A percentile compares a stretch with the other conserved stretches of the same genome.
Conservation (phyloP, 306 rosid species). For the Vigna unguiculata region DNA sequence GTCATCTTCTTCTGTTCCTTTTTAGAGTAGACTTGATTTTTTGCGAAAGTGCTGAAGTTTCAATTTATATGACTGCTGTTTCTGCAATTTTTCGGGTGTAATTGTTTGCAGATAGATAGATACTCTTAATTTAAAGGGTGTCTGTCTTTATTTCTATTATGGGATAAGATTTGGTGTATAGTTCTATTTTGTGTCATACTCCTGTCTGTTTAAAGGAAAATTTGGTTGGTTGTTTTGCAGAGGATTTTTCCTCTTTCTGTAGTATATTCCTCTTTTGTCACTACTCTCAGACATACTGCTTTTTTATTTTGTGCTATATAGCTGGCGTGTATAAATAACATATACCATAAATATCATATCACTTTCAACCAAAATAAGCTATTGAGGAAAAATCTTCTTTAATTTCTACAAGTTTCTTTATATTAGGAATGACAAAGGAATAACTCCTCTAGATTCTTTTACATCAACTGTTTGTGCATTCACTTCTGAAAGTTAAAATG, state of each 20-base stretch:
- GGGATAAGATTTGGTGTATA: constrained; percentile 3
- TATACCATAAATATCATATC: background rate
- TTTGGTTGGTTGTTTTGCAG: background rate
- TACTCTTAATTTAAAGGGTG: constrained; percentile 13
- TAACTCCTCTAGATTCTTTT: background rate
- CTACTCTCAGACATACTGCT: background rate
- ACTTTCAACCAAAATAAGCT: constrained; percentile 8
- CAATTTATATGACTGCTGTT: constrained; percentile 24
- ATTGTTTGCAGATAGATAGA: constrained; percentile 23
- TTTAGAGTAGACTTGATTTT: constrained; percentile 25
- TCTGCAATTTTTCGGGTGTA: constrained; percentile 18
- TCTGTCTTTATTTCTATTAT: background rate
- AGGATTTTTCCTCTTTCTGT: constrained; percentile 1
- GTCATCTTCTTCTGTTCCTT: constrained; percentile 26
- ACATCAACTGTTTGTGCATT: constrained; percentile 19
- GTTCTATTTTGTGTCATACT: constrained; percentile 4
- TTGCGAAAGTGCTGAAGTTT: constrained; percentile 7
- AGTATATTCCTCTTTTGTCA: constrained; percentile 21
- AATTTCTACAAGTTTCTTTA: background rate
- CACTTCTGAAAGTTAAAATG: background rate
- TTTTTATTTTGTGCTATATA: background rate
- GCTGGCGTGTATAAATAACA: background rate
- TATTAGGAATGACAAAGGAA: constrained; percentile 6
- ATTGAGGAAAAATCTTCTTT: constrained; percentile 18
- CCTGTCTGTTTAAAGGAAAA: constrained; percentile 7